Conservation (phyloP, 805 yeast species). For the Starmerella floricola region DNA sequence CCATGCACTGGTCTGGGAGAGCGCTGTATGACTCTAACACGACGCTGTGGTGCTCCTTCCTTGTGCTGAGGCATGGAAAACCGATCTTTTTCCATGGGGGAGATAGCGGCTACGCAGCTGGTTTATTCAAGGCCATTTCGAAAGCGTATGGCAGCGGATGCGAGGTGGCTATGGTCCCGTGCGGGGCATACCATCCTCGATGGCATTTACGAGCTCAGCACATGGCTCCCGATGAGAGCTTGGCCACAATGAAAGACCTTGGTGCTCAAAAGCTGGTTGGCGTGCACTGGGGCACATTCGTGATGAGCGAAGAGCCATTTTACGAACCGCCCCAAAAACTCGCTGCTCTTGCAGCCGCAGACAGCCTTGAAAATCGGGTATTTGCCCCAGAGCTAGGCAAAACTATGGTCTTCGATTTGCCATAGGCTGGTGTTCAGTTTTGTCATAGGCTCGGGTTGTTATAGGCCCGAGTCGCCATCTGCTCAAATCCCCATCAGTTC, state of each 20-base stretch:
- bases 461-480: too few species aligned
- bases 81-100: conserved; percentile 85
- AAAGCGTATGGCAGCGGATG: conserved; percentile 43
- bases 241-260: conserved; percentile 53
- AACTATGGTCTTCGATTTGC: conserved; percentile 38
- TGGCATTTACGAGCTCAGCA: conserved; percentile 92
- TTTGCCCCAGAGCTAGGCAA: conserved; percentile 66
- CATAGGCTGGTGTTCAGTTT: neutral
- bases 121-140: conserved; percentile 56
- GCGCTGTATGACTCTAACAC: conserved; percentile 65
- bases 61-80: conserved; percentile 51
- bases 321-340: conserved; percentile 65
- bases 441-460: too few species aligned
- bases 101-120: conserved; percentile 81
- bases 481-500: too few species aligned
- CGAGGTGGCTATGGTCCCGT: conserved; percentile 64
- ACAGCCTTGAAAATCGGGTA: conserved; percentile 32
- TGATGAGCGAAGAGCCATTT: conserved; percentile 75
- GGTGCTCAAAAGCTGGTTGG: conserved; percentile 58
- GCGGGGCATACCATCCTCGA: conserved; percentile 89
- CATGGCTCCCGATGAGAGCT: conserved; percentile 66
- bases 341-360: conserved; percentile 36
- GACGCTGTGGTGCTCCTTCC: conserved; percentile 81
- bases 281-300: conserved; percentile 94
- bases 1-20: conserved; percentile 90